Evolutionary conservation across 2,329 filamentous ascomycete genomes (phyloP).

Genomic region (Pezicula radicicola): DNA sequence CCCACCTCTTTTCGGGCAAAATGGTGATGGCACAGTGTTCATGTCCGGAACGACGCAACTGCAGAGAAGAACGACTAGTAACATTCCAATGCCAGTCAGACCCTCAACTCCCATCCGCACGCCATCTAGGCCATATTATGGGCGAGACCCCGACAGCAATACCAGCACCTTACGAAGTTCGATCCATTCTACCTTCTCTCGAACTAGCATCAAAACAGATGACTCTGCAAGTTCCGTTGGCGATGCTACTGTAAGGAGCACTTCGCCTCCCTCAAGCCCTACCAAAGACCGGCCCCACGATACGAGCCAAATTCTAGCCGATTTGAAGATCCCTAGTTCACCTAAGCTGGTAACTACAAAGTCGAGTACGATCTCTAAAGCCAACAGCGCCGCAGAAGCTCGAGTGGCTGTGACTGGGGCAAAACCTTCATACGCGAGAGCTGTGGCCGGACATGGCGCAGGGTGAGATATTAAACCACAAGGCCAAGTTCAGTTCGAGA

Average conservation of each 20-base stretch:
- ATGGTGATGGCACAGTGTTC: neutral
- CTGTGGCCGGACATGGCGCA: neutral
- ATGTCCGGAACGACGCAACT: neutral
- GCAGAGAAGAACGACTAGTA: conserved; percentile 2
- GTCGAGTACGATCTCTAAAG: too few species aligned
- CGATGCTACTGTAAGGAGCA: conserved; percentile 7
- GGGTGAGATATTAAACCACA: too few species aligned
- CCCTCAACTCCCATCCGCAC: conserved; percentile 14
- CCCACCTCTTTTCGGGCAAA: neutral
- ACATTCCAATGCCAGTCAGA: conserved; percentile 8
- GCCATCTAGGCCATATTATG: neutral
- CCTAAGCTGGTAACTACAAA: neutral
- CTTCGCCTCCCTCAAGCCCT: conserved; percentile 13
- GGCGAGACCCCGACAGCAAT: conserved; percentile 10
- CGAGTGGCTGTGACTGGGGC: neutral
- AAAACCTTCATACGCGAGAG: conserved; percentile 1
- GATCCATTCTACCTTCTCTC: conserved; percentile 15
- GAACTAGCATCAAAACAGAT: conserved; percentile 5
- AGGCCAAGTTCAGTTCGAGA: too few species aligned
- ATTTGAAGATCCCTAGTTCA: neutral
- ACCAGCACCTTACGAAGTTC: conserved; percentile 15
- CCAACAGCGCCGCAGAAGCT: neutral
- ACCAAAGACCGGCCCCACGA: conserved; percentile 1
- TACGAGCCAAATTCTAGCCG: neutral
- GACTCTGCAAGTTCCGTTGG: conserved; percentile 15